Conservation (phyloP, 805 yeast species). For the Candida sphagnicola region DNA sequence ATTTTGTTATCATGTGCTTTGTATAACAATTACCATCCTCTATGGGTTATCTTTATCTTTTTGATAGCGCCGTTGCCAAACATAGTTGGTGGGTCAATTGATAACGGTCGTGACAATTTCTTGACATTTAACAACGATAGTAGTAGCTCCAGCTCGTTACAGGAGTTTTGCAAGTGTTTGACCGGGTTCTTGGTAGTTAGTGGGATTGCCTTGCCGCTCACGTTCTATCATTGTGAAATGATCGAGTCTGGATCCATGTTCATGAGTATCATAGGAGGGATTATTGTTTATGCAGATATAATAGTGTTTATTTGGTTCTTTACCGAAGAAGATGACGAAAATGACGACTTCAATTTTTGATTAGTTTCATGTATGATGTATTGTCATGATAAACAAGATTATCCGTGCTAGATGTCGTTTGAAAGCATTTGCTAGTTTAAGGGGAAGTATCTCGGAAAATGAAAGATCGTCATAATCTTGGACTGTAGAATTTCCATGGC, state of each 20-base stretch:
- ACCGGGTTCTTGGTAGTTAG: slow-evolving; percentile 41
- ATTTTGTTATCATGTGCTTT: slow-evolving; percentile 44
- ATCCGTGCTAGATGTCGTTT: no score
- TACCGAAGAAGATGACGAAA: slow-evolving; percentile 41
- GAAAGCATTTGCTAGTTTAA: no score
- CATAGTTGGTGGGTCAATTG: slow-evolving; percentile 34
- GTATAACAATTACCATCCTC: slow-evolving; percentile 37
- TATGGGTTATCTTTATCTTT: slow-evolving; percentile 41
- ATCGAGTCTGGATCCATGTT: slow-evolving; percentile 36
- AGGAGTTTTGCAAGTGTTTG: slow-evolving; percentile 34
- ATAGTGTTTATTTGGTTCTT: slow-evolving; percentile 44
- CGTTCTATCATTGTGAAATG: slow-evolving; percentile 33
- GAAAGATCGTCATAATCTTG: no score
- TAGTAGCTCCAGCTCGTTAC: slow-evolving; percentile 32
- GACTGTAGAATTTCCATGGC: no score
- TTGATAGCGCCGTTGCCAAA: slow-evolving; percentile 44
- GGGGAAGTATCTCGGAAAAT: no score
- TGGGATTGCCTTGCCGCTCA: slow-evolving; percentile 42
- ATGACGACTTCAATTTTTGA: slow-evolving; percentile 42
- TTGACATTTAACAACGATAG: slow-evolving; percentile 40
- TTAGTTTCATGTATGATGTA: no score
- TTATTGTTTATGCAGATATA: slow-evolving; percentile 42
- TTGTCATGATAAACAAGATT: no score
- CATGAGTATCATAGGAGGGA: slow-evolving; percentile 43
- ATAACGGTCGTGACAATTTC: slow-evolving; percentile 38